A percentile compares a stretch with the other conserved stretches of the same genome.
These are phyloP conservation scores for Diutina sp. DNA, from an alignment of 1,139 yeast genomes.

Conservation along the genomic window DNA sequence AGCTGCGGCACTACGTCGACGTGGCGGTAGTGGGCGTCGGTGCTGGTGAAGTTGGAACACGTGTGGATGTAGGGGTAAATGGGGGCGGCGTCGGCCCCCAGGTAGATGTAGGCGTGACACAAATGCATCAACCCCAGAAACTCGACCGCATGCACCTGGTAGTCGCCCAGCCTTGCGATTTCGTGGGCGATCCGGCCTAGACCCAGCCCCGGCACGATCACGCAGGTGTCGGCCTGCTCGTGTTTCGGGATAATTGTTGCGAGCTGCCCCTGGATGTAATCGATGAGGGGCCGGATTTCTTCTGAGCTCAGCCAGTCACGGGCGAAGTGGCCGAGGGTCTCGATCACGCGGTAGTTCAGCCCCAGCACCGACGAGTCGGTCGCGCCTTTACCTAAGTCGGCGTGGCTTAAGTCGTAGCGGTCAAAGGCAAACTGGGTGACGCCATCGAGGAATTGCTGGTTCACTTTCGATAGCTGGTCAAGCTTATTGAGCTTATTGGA, in stretches of 20 bases:
- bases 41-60: conserved; percentile 46
- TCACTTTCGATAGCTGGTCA: conserved; percentile 29
- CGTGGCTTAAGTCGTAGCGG: conserved; percentile 23
- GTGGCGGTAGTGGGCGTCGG: not conserved
- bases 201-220: conserved; percentile 73
- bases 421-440: conserved; percentile 30
- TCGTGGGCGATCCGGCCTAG: conserved; percentile 62
- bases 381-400: conserved; percentile 20
- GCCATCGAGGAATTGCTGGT: conserved; percentile 30
- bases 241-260: conserved; percentile 13
- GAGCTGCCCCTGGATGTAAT: conserved; percentile 29
- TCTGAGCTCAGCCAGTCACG: conserved; percentile 52
- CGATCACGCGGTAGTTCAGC: conserved; percentile 47
- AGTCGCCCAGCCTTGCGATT: conserved; percentile 23
- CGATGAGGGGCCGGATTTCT: conserved; percentile 41
- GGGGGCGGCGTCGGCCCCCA: conserved; percentile 5
- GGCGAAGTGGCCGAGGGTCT: conserved; percentile 57
- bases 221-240: conserved; percentile 23
- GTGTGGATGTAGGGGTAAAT: conserved; percentile 61
- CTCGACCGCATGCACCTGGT: conserved; percentile 57
- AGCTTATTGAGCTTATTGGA: conserved; percentile 33
- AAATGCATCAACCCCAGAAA: conserved; percentile 59
- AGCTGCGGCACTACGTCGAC: not conserved
- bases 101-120: conserved; percentile 44
- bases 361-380: conserved; percentile 5